phyloP scores from a whole-genome alignment of 495 filamentous ascomycete species.

The Penicillium angulare region DNA sequence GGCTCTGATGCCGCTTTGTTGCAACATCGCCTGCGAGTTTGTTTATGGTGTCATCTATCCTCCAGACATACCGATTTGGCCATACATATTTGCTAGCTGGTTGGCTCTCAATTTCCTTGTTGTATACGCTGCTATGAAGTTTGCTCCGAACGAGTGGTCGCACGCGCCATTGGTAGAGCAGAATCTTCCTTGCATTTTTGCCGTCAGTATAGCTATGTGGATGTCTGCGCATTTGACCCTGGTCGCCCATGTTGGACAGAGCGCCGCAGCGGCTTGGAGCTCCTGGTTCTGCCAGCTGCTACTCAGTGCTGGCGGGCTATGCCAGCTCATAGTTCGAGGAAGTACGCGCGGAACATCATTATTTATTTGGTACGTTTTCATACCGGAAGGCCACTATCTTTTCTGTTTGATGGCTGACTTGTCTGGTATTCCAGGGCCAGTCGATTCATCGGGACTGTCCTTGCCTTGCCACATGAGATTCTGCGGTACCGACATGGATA shows the following conservation, averaged over 20 bases:
- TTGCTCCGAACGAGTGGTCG: background rate
- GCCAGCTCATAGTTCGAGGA: background rate
- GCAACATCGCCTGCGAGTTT: constrained; percentile 23
- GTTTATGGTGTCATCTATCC: constrained; percentile 18
- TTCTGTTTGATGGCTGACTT: background rate
- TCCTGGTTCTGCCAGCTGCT: background rate
- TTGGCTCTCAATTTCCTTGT: background rate
- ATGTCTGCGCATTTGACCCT: too few species aligned
- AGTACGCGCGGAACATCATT: background rate
- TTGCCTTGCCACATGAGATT: background rate
- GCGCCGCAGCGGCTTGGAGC: background rate
- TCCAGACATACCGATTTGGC: background rate
- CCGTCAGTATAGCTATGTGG: background rate
- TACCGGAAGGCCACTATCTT: background rate
- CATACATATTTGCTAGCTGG: background rate
- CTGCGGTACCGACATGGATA: background rate
- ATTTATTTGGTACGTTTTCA: background rate
- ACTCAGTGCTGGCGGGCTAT: background rate
- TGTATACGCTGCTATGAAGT: background rate
- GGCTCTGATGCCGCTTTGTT: constrained; percentile 17
- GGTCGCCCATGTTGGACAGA: background rate
- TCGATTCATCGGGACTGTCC: background rate
- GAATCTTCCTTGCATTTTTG: background rate
- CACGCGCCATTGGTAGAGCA: background rate
- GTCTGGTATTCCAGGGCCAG: background rate